Evolutionary conservation across 192 early-diverging fungal genomes (phyloP), one percentile per base, ranked within the genome.

Genomic region (Podochytrium sp.): DNA sequence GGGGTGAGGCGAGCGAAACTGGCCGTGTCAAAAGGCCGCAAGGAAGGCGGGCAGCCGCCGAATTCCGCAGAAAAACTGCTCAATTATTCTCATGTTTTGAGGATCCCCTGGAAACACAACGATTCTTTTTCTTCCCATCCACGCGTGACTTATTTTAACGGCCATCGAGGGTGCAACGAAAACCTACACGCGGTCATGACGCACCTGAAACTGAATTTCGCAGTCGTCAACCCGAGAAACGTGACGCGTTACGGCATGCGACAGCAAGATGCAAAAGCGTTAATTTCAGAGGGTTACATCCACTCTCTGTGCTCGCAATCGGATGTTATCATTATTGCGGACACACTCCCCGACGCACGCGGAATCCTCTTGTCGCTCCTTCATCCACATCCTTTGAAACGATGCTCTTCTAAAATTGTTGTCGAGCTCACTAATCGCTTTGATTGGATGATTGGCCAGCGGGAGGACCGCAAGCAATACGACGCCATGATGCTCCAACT

Each of bases 401-500:
- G 57, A 30, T 71, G 69, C 56, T 12, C 20, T 12, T 40, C 56
- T 10, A 71, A 71, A 14, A 59, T 71, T 47, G 40, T 71, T 12
- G 49, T 71, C 30, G 69, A 71, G 30, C 16, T 59, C 20, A 71
- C 69, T n/a, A 71, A 71, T 60, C 69, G 69, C 29, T 71, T 71
- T 20, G 32, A 71, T 51, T 71, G 69, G 69, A 30, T 42, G 27
- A 47, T 71, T 43, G n/a, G n/a, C n/a, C n/a, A n/a, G n/a, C n/a
- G n/a, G n/a, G 29, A 57, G 16, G 55, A 57, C 12, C 23, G 40
- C 23, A 20, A 57, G 12, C 34, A 59, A 4, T 71, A 71, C 47
- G 6, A 60, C 35, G 23, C 34, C 1, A 43, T 71, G 41, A 30
- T 71, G 14, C 57, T 25, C 20, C 35, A 39, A 12, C 37, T 71